Evolutionary conservation across 805 yeast genomes (phyloP).

Genomic region (Candida xiaguanensis): DNA sequence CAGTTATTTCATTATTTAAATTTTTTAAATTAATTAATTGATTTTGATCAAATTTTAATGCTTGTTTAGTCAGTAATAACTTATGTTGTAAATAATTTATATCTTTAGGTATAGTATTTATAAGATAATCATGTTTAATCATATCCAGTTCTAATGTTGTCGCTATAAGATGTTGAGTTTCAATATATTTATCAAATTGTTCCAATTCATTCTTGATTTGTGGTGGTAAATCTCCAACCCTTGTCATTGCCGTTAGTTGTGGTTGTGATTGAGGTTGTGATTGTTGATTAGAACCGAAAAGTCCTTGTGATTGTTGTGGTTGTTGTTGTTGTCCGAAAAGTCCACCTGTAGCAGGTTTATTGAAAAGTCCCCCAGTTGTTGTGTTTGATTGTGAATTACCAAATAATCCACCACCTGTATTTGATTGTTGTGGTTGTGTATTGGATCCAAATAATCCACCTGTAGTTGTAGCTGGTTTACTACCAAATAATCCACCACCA

Average conservation of each 20-base stretch:
- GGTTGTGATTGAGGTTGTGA: slow-evolving; percentile 43
- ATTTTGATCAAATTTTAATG: slow-evolving; percentile 46
- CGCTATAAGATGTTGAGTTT: slow-evolving; percentile 68
- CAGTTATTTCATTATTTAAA: slow-evolving; percentile 38
- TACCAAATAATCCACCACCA: slow-evolving; percentile 15
- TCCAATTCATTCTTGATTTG: slow-evolving; percentile 64
- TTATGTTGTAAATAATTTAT: slow-evolving; percentile 59
- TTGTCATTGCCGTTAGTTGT: slow-evolving; percentile 66
- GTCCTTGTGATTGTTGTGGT: slow-evolving; percentile 4
- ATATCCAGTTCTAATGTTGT: slow-evolving; percentile 62
- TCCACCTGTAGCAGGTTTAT: slow-evolving; percentile 17
- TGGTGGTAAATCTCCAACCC: slow-evolving; percentile 73
- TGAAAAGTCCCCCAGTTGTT: slow-evolving; percentile 21
- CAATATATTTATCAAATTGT: slow-evolving; percentile 67
- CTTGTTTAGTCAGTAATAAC: slow-evolving; percentile 62
- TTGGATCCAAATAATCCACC: slow-evolving; percentile 23
- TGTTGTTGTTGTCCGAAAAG: slow-evolving; percentile 16
- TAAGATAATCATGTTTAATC: slow-evolving; percentile 58
- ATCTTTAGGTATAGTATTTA: slow-evolving; percentile 72
- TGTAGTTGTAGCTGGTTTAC: slow-evolving; percentile 11
- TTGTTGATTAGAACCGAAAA: slow-evolving; percentile 15
- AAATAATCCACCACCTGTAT: slow-evolving; percentile 17
- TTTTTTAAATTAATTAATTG: slow-evolving; percentile 31
- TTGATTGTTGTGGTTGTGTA: slow-evolving; percentile 14
- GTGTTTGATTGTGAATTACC: slow-evolving; percentile 12